Conservation (phyloP, 306 rosid species). For the Clitoria ternatea region DNA sequence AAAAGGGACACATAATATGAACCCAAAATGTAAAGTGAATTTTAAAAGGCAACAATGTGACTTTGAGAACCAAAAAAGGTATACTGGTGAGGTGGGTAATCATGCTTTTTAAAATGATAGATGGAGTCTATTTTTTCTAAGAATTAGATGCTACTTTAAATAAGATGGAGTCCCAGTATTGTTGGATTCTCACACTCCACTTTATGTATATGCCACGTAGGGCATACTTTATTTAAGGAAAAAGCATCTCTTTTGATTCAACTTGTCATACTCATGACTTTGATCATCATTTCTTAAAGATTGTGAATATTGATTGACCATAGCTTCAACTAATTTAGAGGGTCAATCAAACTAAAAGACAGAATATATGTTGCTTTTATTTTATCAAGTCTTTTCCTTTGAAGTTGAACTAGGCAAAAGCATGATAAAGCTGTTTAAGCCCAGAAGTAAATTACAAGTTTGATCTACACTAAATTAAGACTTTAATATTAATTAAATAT, state of each 20-base stretch:
- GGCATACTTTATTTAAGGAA: not conserved
- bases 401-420: no score
- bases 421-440: no score
- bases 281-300: not conserved
- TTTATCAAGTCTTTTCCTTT: no score
- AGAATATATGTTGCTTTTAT: no score
- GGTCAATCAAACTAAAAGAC: no score
- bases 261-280: not conserved
- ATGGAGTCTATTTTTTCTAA: not conserved
- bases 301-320: no score
- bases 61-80: not conserved
- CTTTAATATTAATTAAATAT: no score
- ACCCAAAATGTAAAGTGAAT: not conserved
- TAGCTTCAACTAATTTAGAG: no score
- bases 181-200: not conserved
- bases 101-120: not conserved
- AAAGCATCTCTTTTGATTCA: not conserved
- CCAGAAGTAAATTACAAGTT: no score
- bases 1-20: no score
- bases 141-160: not conserved
- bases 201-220: not conserved
- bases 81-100: no score
- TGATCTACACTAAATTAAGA: no score
- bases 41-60: not conserved
- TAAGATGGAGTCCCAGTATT: not conserved